These are phyloP conservation scores for Gossypium schwendimanii DNA, from an alignment of 441 rosid genomes.

Conservation along the genomic window DNA sequence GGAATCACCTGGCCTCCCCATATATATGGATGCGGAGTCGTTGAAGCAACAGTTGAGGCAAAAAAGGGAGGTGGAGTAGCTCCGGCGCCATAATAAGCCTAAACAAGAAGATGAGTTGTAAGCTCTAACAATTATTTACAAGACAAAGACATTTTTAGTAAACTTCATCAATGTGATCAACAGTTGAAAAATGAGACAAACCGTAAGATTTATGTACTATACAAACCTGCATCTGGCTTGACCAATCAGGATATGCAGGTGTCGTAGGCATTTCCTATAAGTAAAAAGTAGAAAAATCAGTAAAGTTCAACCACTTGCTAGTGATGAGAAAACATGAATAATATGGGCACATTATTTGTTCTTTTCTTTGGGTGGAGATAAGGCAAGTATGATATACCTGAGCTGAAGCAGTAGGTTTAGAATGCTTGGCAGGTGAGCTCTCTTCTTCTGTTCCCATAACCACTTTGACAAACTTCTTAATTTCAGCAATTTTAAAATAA, in stretches of 20 bases:
- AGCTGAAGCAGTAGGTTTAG: slow-evolving; percentile 64
- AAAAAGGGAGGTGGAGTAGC: slow-evolving; percentile 77
- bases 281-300: slow-evolving; percentile 8
- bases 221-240: slow-evolving; percentile 80
- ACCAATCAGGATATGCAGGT: slow-evolving; percentile 83
- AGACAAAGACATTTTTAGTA: not conserved
- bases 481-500: not conserved
- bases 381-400: slow-evolving; percentile 37
- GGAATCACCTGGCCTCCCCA: slow-evolving; percentile 87
- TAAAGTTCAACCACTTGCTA: not conserved
- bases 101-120: slow-evolving; percentile 24
- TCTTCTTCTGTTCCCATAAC: slow-evolving; percentile 78
- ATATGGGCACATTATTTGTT: not conserved
- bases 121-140: slow-evolving; percentile 15
- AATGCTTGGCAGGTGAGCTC: slow-evolving; percentile 55
- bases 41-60: slow-evolving; percentile 83
- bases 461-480: not conserved
- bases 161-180: not conserved
- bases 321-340: slow-evolving; percentile 2
- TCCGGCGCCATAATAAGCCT: slow-evolving; percentile 93
- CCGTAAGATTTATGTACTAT: not conserved
- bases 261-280: slow-evolving; percentile 63
- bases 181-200: slow-evolving; percentile 3
- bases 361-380: not conserved
- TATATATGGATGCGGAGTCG: slow-evolving; percentile 78